Percentiles rank a stretch among this genome's conserved stretches.
phyloP scores from a whole-genome alignment of 352 stramenopile genomes.

The Globisporangium cederbergense region DNA sequence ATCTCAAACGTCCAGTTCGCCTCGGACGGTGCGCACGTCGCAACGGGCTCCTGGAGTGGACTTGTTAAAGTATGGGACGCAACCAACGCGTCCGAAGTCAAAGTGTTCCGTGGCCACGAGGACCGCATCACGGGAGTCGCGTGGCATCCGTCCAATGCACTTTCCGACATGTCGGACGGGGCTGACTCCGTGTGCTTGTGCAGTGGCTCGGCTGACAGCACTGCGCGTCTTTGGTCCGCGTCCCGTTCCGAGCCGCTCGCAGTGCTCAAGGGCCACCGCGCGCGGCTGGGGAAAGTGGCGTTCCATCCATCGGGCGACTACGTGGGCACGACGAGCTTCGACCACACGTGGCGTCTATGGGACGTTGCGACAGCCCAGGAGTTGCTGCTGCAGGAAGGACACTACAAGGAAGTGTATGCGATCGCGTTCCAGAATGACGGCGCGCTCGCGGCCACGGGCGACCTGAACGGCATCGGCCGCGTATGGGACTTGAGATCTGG shows the following conservation, averaged over 20 bases:
- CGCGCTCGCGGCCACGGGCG: constrained; percentile 91
- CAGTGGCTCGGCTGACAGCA: constrained; percentile 74
- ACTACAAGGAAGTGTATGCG: constrained; percentile 94
- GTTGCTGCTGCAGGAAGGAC: constrained; percentile 95
- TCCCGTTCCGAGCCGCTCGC: constrained; percentile 45
- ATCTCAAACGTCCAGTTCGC: constrained; percentile 78
- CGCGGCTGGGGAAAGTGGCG: constrained; percentile 81
- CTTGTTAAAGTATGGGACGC: constrained; percentile 94
- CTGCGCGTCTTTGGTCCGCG: constrained; percentile 72
- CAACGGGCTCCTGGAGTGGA: constrained; percentile 92
- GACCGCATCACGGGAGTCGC: constrained; percentile 84
- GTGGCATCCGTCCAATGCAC: constrained; percentile 65
- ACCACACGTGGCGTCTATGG: constrained; percentile 98
- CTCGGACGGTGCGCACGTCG: constrained; percentile 53
- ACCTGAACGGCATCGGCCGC: constrained; percentile 91
- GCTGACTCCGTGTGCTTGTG: constrained; percentile 65
- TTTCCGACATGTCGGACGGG: constrained; percentile 58
- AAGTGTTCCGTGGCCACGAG: constrained; percentile 84
- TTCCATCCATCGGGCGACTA: constrained; percentile 94
- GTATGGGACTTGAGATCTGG: constrained; percentile 96
- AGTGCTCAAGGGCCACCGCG: constrained; percentile 66
- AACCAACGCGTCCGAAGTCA: constrained; percentile 50
- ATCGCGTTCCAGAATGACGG: constrained; percentile 96
- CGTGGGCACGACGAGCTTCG: constrained; percentile 94
- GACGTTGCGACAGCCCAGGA: constrained; percentile 91